Conservation (phyloP, 2,329 filamentous ascomycete species). For the Fusarium denticulatum region DNA sequence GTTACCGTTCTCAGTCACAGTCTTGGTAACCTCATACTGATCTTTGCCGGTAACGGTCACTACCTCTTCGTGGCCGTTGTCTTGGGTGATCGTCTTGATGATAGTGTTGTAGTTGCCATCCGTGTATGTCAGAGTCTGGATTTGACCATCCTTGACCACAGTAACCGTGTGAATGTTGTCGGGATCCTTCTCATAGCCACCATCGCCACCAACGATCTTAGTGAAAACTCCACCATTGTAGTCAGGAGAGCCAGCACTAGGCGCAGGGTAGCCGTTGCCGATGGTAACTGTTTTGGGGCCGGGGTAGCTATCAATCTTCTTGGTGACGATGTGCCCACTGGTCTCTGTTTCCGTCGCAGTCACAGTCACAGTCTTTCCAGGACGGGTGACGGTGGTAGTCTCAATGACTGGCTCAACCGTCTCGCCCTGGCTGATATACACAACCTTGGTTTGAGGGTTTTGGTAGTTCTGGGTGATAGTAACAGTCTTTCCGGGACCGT, state of each 20-base stretch:
- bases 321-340: constrained; percentile 37
- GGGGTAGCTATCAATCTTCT: constrained; percentile 32
- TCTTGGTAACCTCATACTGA: constrained; percentile 14
- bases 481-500: constrained; percentile 17
- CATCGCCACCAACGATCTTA: constrained; percentile 6
- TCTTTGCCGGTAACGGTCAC: constrained; percentile 8
- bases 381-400: constrained; percentile 43
- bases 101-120: constrained; percentile 2
- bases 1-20: constrained; percentile 22
- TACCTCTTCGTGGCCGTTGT: constrained; percentile 26
- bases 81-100: constrained; percentile 27
- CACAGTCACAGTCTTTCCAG: constrained; percentile 40
- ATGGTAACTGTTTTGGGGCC: constrained; percentile 28
- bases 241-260: constrained; percentile 16
- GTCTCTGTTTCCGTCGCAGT: constrained; percentile 35
- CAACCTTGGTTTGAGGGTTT: constrained; percentile 21
- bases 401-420: constrained; percentile 30
- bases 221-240: constrained; percentile 20
- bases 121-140: constrained; percentile 32
- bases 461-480: constrained; percentile 32
- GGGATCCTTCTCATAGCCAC: neutral
- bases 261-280: constrained; percentile 9
- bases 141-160: constrained; percentile 25
- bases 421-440: constrained; percentile 36
- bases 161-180: constrained; percentile 23